Percentiles rank a stretch among this genome's conserved stretches.
Conservation (phyloP, 495 filamentous ascomycete genomes). For the Penicillium canariense region DNA sequence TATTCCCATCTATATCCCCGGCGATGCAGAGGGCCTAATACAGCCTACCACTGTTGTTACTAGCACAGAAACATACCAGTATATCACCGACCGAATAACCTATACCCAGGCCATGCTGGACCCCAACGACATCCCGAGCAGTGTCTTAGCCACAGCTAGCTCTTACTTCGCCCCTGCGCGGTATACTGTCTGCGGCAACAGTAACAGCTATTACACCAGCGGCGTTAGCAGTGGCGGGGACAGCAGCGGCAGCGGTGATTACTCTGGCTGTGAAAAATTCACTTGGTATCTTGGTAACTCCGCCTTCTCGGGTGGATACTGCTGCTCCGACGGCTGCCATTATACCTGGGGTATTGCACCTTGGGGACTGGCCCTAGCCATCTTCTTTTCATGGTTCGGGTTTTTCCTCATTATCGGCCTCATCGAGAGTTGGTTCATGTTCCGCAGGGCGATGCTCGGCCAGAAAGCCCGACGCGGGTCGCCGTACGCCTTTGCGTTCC, state of each 20-base stretch:
- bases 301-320: slow-evolving; percentile 13
- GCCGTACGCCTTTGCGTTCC: slow-evolving; percentile 38
- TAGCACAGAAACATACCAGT: slow-evolving; percentile 19
- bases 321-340: slow-evolving; percentile 17
- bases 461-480: slow-evolving; percentile 37
- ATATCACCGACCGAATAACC: slow-evolving; percentile 6
- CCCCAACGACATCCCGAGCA: slow-evolving; percentile 20
- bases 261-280: slow-evolving; percentile 11
- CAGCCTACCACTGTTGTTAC: slow-evolving; percentile 16
- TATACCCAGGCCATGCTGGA: slow-evolving; percentile 22
- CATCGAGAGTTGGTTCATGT: slow-evolving; percentile 43
- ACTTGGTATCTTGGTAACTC: slow-evolving; percentile 11
- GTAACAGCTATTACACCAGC: not conserved
- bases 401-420: slow-evolving; percentile 41
- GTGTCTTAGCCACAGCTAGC: slow-evolving; percentile 20
- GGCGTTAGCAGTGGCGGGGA: not conserved
- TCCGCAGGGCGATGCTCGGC: slow-evolving; percentile 44
- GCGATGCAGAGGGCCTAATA: slow-evolving; percentile 11
- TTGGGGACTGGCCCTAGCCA: slow-evolving; percentile 29
- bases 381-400: slow-evolving; percentile 35
- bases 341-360: slow-evolving; percentile 25
- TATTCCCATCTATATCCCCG: slow-evolving; percentile 17
- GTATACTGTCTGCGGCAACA: slow-evolving; percentile 8
- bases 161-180: slow-evolving; percentile 12
- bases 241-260: not conserved